Base-by-base conservation (phyloP, 176 grass and related monocot genomes). In the Poa annua region DNA sequence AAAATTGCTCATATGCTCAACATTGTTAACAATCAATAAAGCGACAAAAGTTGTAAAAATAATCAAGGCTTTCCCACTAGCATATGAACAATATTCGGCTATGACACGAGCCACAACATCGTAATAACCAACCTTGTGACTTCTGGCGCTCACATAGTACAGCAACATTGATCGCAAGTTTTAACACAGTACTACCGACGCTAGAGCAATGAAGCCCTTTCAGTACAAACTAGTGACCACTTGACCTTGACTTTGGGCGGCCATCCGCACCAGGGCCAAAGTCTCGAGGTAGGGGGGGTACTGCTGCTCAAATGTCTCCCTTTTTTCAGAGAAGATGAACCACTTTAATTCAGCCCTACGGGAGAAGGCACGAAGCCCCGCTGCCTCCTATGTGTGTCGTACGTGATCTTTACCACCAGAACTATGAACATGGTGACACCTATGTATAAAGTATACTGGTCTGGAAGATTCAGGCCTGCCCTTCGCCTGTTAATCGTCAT, bases 151-250 rank as follows among this genome's bases (percentile, higher is more conserved):
- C 19, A 47, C n/a, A 72, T 73, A 11, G 69, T 50, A 24, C 69
- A 42, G 32, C 3, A 4, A 49, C 55, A 77, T 41, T 67, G 45
- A 76, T 55, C 41, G 61, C 10, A 21, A 75, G 62, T 41, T 20
- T 32, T 6, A 33, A 69, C 32, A 50, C 39, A 59, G 80, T 33
- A 56, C 16, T 45, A 56, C 24, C 76, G 9, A 65, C 34, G 4
- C 32, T 26, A 29, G n/a, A 69, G 21, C 39, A 6, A 39, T 61
- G 34, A 19, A 11, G 5, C 3, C 47, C 32, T 82, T 82, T 62
- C 41, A 38, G 79, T 83, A 77, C 62, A 87, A 77, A 87, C 77
- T 29, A 78, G 29, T 62, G 80, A 50, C 21, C 48, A 83, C 26
- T 60, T 45, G 44, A 45, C 11, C 4, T 45, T 83, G 80, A 83